Conservation (phyloP, 768 basidiomycete species). For the Kwoniella sp. region DNA sequence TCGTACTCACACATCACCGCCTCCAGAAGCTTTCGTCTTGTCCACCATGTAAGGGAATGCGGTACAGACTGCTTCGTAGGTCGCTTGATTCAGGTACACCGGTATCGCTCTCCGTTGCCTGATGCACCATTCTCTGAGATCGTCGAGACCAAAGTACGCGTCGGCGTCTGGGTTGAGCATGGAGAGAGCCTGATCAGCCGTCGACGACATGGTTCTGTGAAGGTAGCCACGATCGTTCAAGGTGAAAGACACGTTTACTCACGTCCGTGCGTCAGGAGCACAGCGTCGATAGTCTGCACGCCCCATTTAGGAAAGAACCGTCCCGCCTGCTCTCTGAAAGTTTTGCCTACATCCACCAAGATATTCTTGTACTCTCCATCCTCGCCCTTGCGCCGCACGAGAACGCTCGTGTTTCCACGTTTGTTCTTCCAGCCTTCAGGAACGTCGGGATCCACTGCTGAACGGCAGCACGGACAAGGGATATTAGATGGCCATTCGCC, state of each 20-base stretch:
- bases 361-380: conserved; percentile 70
- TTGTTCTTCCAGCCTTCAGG: conserved; percentile 80
- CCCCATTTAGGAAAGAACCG: conserved; percentile 68
- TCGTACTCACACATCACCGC: conserved; percentile 46
- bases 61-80: conserved; percentile 56
- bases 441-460: conserved; percentile 44
- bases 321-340: conserved; percentile 61
- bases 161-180: conserved; percentile 49
- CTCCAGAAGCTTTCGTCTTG: conserved; percentile 67
- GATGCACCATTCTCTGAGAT: conserved; percentile 65
- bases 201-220: neutral
- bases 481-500: conserved; percentile 44
- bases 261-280: conserved; percentile 85
- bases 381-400: conserved; percentile 60
- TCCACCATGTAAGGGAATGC: conserved; percentile 72
- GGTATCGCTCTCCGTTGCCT: conserved; percentile 40
- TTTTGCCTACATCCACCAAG: conserved; percentile 83
- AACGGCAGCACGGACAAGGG: conserved; percentile 61
- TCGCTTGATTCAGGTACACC: conserved; percentile 39
- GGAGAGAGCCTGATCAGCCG: neutral
- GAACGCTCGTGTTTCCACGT: conserved; percentile 77
- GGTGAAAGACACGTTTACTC: conserved; percentile 25
- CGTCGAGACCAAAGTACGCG: conserved; percentile 88
- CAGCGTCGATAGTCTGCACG: conserved; percentile 70
- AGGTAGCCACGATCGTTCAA: neutral